These are phyloP conservation scores for Saksenaea vasiformis DNA, from an alignment of 371 early-diverging fungal species.

Conservation along the genomic window DNA sequence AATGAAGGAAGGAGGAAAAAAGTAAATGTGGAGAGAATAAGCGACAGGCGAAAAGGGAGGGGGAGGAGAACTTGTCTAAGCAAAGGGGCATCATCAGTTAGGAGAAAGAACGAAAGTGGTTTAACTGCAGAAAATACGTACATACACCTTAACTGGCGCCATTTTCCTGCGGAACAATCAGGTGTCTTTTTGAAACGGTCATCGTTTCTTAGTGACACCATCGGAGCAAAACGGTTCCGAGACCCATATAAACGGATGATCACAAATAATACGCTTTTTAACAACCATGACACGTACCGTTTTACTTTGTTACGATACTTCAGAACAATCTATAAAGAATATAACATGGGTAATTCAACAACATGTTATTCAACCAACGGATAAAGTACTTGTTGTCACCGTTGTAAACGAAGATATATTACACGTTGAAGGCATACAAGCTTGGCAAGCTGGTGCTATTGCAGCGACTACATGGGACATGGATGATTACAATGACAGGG, in stretches of 20 bases:
- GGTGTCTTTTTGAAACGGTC: not conserved
- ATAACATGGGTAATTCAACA: conserved; percentile 31
- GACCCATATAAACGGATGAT: not conserved
- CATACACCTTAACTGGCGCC: not conserved
- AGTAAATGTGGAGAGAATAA: not conserved
- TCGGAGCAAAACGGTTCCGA: not conserved
- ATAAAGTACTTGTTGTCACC: conserved; percentile 22
- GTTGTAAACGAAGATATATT: conserved; percentile 34
- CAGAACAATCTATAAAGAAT: conserved; percentile 21
- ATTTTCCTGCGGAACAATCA: not conserved
- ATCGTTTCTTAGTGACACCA: not conserved
- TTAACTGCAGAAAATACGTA: not conserved
- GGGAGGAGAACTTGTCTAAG: conserved; percentile 1
- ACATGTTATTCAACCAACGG: conserved; percentile 19
- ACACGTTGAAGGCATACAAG: conserved; percentile 33
- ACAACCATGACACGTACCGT: conserved; percentile 23
- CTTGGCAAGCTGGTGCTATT: conserved; percentile 24
- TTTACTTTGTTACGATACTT: conserved; percentile 32
- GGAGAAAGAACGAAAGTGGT: not conserved
- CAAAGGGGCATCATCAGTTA: not conserved
- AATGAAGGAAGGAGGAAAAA: not conserved
- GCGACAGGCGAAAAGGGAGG: not conserved
- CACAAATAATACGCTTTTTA: not conserved
- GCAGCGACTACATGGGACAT: conserved; percentile 26
- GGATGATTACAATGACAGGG: conserved; percentile 21